Conservation (phyloP, 768 basidiomycete species). For the Epithele typhae region DNA sequence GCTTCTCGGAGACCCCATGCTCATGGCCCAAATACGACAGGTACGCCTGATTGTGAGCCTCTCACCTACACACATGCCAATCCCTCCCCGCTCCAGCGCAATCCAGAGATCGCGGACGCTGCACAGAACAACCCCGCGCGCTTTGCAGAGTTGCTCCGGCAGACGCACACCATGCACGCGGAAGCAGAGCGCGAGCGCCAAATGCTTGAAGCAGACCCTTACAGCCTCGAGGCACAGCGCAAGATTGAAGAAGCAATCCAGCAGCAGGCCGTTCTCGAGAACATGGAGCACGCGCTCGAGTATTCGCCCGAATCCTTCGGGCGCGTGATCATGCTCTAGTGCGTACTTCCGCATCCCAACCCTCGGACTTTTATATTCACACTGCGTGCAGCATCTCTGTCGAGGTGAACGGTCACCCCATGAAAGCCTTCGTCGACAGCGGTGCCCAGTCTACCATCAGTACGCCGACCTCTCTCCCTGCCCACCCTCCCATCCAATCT, state of each 20-base stretch:
- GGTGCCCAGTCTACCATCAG: conserved; percentile 98
- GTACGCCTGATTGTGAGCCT: conserved; percentile 36
- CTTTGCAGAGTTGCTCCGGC: conserved; percentile 71
- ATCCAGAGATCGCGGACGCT: conserved; percentile 80
- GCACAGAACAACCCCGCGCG: conserved; percentile 61
- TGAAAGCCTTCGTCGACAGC: conserved; percentile 98
- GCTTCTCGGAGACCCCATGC: conserved; percentile 73
- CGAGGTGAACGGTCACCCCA: conserved; percentile 85
- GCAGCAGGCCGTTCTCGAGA: conserved; percentile 86
- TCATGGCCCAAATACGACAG: conserved; percentile 70
- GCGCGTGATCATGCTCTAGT: conserved; percentile 96
- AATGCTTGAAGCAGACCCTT: conserved; percentile 82
- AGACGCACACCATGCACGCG: conserved; percentile 51
- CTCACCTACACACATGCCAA: conserved; percentile 3
- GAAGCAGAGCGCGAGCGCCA: conserved; percentile 59
- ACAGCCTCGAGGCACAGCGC: conserved; percentile 85
- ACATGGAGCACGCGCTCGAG: conserved; percentile 91
- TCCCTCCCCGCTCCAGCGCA: conserved; percentile 19
- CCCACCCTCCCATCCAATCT: not conserved
- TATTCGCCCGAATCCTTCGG: conserved; percentile 93
- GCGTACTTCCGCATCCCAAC: conserved; percentile 29
- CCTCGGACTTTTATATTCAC: too few relatives aligned
- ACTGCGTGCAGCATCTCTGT: conserved; percentile 69
- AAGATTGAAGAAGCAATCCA: conserved; percentile 92
- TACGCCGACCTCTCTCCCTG: conserved; percentile 34